phyloP scores from a whole-genome alignment of 1,139 yeast species.

The Citeromyces hawaiiensis region DNA sequence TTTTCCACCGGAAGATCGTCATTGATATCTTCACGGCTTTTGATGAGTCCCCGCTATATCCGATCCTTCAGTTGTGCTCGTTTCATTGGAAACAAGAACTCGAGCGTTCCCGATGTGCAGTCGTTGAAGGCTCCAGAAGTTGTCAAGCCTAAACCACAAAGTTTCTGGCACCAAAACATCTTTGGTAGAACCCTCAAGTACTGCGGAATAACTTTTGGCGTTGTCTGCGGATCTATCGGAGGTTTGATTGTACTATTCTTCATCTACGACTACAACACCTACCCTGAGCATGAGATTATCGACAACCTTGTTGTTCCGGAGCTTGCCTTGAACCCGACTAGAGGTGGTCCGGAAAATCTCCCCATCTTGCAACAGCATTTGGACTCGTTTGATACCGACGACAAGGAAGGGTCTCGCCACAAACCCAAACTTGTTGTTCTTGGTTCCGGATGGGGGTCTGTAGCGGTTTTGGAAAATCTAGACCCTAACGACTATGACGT shows the following conservation, averaged over 20 bases:
- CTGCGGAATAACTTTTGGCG: slow-evolving; percentile 21
- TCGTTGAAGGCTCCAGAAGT: not conserved
- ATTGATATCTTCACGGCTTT: no score
- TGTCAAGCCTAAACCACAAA: slow-evolving; percentile 3
- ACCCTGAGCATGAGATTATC: slow-evolving; percentile 13
- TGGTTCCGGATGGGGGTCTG: slow-evolving; percentile 55
- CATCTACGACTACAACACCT: slow-evolving; percentile 51
- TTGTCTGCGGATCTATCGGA: slow-evolving; percentile 24
- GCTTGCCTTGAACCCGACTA: slow-evolving; percentile 34
- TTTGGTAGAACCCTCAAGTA: slow-evolving; percentile 17
- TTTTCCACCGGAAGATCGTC: no score
- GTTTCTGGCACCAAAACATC: slow-evolving; percentile 12
- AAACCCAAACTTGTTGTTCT: slow-evolving; percentile 42
- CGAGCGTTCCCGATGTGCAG: not conserved
- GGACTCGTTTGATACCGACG: slow-evolving; percentile 36
- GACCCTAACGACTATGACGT: slow-evolving; percentile 37
- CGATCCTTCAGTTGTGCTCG: not conserved
- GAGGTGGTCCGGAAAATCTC: slow-evolving; percentile 58
- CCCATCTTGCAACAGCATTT: slow-evolving; percentile 39
- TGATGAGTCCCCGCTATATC: no score
- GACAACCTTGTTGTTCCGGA: slow-evolving; percentile 23
- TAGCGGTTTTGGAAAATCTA: slow-evolving; percentile 29
- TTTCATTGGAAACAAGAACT: not conserved
- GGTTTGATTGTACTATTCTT: slow-evolving; percentile 30
- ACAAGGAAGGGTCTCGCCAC: slow-evolving; percentile 21